A percentile compares a stretch with the other conserved stretches of the same genome.
Conservation (phyloP, 2,329 filamentous ascomycete species). For the Pseudogymnoascus sp. region DNA sequence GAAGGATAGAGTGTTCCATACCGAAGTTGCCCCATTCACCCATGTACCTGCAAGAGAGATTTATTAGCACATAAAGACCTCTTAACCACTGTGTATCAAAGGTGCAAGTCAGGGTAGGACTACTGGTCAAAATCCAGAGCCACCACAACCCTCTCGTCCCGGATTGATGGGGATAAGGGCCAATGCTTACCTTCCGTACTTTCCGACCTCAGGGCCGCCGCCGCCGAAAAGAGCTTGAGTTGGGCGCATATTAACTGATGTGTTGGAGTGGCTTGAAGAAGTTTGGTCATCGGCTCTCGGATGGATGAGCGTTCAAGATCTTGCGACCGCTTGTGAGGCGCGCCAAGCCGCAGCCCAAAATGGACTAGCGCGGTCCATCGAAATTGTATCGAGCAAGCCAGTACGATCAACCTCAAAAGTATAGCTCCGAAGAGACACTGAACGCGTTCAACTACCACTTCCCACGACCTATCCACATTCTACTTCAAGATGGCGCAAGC, state of each 20-base stretch:
- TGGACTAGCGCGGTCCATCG: constrained; percentile 21
- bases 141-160: background rate
- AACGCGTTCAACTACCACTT: constrained; percentile 3
- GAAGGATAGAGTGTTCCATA: constrained; percentile 19
- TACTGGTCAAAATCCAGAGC: background rate
- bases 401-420: constrained; percentile 11
- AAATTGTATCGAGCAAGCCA: constrained; percentile 21
- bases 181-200: constrained; percentile 30
- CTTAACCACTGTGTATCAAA: background rate
- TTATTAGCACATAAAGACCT: background rate
- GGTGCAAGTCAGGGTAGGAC: background rate
- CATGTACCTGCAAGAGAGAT: constrained; percentile 22
- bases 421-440: background rate
- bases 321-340: constrained; percentile 13
- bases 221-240: constrained; percentile 28
- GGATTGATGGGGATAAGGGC: background rate
- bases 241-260: constrained; percentile 27
- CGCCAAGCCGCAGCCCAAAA: constrained; percentile 18
- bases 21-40: constrained; percentile 29
- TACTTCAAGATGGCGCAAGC: constrained; percentile 38
- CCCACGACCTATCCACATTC: background rate
- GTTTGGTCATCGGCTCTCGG: constrained; percentile 15
- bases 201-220: constrained; percentile 25
- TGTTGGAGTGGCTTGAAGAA: constrained; percentile 14
- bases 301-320: constrained; percentile 10